Conservation (phyloP, 2,329 filamentous ascomycete genomes). For the Curvularia eragrostidis region DNA sequence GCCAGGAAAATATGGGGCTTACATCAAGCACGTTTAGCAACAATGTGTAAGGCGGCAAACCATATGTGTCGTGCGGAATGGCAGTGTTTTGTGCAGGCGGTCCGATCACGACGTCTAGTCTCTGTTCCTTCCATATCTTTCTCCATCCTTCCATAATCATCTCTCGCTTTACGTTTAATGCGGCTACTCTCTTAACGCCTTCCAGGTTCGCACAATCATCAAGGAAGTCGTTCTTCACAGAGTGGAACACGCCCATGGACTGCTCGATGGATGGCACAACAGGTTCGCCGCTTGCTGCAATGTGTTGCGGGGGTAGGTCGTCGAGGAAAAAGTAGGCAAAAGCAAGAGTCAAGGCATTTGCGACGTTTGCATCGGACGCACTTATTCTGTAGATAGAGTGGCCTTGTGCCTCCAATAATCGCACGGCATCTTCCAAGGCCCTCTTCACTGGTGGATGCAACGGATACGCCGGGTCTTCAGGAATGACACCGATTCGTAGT, state of each 20-base stretch:
- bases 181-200: slow-evolving; percentile 4
- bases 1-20: not conserved
- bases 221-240: not conserved
- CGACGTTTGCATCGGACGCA: slow-evolving; percentile 4
- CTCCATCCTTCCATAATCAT: slow-evolving; percentile 8
- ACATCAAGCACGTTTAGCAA: slow-evolving; percentile 13
- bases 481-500: slow-evolving; percentile 11
- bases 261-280: slow-evolving; percentile 5
- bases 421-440: slow-evolving; percentile 4
- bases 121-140: slow-evolving; percentile 7
- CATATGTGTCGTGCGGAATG: slow-evolving; percentile 12
- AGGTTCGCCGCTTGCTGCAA: slow-evolving; percentile 7
- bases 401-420: slow-evolving; percentile 6
- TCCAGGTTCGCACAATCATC: not conserved
- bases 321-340: slow-evolving; percentile 11
- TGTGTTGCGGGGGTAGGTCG: not conserved
- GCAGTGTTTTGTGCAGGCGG: slow-evolving; percentile 11
- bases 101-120: slow-evolving; percentile 9
- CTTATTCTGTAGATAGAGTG: slow-evolving; percentile 5
- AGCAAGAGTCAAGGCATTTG: not conserved
- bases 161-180: slow-evolving; percentile 11
- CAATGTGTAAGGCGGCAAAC: slow-evolving; percentile 13
- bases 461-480: slow-evolving; percentile 9
- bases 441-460: slow-evolving; percentile 15
- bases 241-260: not conserved